Percentiles rank a stretch among this genome's conserved stretches.
phyloP scores from a whole-genome alignment of 2,329 filamentous ascomycete species.

The Fusarium chlamydosporum region DNA sequence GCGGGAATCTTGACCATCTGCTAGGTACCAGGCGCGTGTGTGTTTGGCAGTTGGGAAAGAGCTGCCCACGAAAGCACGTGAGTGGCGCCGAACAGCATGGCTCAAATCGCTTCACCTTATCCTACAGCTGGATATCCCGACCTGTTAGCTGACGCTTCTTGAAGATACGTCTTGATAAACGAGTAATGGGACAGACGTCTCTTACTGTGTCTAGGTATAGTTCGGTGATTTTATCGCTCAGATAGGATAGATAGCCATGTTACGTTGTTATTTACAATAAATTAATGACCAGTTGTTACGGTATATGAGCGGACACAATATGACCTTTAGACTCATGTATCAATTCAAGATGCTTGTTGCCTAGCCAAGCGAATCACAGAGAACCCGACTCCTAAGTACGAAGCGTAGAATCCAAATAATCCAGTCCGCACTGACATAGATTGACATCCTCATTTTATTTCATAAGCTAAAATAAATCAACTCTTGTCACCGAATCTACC shows the following conservation, averaged over 20 bases:
- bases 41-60: neutral
- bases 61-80: conserved; percentile 22
- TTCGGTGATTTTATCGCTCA: neutral
- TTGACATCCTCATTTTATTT: neutral
- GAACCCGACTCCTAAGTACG: no score
- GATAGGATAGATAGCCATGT: neutral
- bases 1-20: neutral
- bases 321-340: neutral
- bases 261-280: neutral
- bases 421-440: neutral
- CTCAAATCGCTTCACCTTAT: neutral
- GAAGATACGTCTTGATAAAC: neutral
- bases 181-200: no score
- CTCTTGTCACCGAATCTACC: neutral
- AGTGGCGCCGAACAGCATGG: neutral
- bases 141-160: neutral
- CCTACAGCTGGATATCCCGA: neutral
- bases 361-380: no score
- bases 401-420: no score
- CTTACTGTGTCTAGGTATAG: no score
- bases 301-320: no score
- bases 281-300: no score
- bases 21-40: neutral
- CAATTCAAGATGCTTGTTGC: no score
- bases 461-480: neutral